Conservation (phyloP, 2,329 filamentous ascomycete species). For the Aureobasidium sp. region DNA sequence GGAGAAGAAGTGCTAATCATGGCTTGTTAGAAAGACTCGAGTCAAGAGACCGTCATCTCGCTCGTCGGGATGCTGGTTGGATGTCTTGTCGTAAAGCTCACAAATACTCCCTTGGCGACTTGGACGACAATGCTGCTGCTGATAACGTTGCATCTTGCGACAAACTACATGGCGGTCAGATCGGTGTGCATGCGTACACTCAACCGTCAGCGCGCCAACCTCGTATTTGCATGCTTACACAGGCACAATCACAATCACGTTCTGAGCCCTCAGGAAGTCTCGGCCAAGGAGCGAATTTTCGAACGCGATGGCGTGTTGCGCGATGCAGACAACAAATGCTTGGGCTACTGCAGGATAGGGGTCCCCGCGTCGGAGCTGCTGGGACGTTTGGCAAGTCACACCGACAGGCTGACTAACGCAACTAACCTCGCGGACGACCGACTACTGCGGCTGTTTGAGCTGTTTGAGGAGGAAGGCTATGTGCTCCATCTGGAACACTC, state of each 20-base stretch:
- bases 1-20: neutral
- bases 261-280: conserved; percentile 55
- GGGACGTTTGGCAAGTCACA: conserved; percentile 20
- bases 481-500: conserved; percentile 49
- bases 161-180: conserved; percentile 80
- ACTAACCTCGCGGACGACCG: conserved; percentile 16
- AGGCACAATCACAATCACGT: conserved; percentile 27
- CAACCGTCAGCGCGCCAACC: conserved; percentile 78
- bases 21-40: conserved; percentile 64
- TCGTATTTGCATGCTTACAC: conserved; percentile 55
- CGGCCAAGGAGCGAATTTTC: conserved; percentile 52
- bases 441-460: conserved; percentile 42
- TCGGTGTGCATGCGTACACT: conserved; percentile 76
- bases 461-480: conserved; percentile 50
- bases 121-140: conserved; percentile 66
- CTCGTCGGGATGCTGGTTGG: conserved; percentile 81
- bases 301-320: conserved; percentile 60
- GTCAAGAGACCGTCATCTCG: conserved; percentile 89
- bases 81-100: conserved; percentile 68
- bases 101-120: conserved; percentile 64
- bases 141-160: conserved; percentile 68
- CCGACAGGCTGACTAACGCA: conserved; percentile 26
- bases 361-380: conserved; percentile 24
- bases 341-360: conserved; percentile 53
- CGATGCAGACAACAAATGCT: conserved; percentile 37